Conservation (phyloP, 106 monocot species). For the Gastrodia elata region DNA sequence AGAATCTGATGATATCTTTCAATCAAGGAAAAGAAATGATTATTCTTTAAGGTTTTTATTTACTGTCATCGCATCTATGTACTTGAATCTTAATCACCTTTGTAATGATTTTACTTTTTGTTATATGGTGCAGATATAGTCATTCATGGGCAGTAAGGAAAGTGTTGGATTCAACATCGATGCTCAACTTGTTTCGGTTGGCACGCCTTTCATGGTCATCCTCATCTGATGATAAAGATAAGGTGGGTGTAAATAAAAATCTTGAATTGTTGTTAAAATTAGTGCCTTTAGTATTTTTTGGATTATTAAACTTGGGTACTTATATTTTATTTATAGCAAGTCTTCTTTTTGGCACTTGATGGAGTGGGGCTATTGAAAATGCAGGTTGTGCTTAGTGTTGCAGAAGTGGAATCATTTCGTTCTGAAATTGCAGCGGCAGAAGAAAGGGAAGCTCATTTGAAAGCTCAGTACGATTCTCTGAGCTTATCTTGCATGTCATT, state of each 20-base stretch:
- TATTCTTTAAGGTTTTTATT: constrained; percentile 45
- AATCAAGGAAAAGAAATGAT: constrained; percentile 21
- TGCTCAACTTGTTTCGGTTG: constrained; percentile 62
- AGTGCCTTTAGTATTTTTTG: background rate
- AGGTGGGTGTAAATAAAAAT: constrained; percentile 24
- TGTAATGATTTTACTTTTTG: constrained; percentile 7
- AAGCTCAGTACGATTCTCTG: constrained; percentile 40
- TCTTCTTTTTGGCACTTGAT: background rate
- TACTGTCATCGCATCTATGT: background rate
- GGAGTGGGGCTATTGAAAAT: constrained; percentile 3
- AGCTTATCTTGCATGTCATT: background rate
- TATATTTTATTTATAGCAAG: background rate
- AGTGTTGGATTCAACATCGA: constrained; percentile 52
- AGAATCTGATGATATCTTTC: constrained; percentile 28
- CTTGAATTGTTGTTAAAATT: background rate
- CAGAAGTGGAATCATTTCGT: constrained; percentile 74
- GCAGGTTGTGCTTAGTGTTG: constrained; percentile 56
- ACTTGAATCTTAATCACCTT: constrained; percentile 3
- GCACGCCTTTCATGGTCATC: constrained; percentile 53
- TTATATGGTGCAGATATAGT: constrained; percentile 40
- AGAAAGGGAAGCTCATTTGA: constrained; percentile 75
- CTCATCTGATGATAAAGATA: constrained; percentile 32
- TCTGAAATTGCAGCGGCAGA: constrained; percentile 75
- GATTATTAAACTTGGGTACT: background rate
- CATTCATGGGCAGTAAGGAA: constrained; percentile 34